A percentile compares a stretch with the other conserved stretches of the same genome.
These are phyloP conservation scores for Phalaenopsis equestris DNA, from an alignment of 106 monocot species.

Conservation along the genomic window DNA sequence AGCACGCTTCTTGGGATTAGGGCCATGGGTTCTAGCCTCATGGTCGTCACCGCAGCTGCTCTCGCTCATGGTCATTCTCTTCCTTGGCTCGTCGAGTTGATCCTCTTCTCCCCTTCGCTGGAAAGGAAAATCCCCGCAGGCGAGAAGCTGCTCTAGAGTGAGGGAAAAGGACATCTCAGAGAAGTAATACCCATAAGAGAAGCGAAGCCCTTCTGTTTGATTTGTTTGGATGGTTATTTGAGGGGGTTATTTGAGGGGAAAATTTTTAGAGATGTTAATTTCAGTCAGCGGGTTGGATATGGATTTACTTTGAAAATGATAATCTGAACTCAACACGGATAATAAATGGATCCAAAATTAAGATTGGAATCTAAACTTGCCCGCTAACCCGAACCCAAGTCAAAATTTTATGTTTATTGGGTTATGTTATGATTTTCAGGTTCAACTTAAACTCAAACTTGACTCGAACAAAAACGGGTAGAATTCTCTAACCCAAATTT, in stretches of 20 bases:
- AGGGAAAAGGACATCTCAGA: slow-evolving; percentile 21
- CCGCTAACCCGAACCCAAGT: too few relatives aligned
- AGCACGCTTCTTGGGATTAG: slow-evolving; percentile 46
- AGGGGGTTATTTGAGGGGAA: neutral
- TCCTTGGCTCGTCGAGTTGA: slow-evolving; percentile 16
- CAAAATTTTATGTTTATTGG: too few relatives aligned
- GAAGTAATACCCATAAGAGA: slow-evolving; percentile 15
- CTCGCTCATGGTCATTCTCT: slow-evolving; percentile 45
- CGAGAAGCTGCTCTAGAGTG: slow-evolving; percentile 33
- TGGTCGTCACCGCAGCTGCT: slow-evolving; percentile 52
- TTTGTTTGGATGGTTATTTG: neutral
- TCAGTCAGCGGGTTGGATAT: too few relatives aligned
- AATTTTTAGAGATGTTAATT: too few relatives aligned
- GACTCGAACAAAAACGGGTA: too few relatives aligned
- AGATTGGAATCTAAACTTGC: too few relatives aligned
- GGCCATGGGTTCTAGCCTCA: slow-evolving; percentile 21
- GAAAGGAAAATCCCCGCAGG: slow-evolving; percentile 8
- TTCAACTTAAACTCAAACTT: too few relatives aligned
- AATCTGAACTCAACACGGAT: too few relatives aligned
- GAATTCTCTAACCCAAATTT: too few relatives aligned
- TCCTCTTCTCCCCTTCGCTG: slow-evolving; percentile 9
- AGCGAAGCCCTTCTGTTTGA: slow-evolving; percentile 13
- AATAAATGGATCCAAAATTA: too few relatives aligned
- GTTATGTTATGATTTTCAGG: too few relatives aligned
- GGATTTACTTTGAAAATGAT: too few relatives aligned